These are phyloP conservation scores for Climacium dendroides DNA, from an alignment of 225 moss, liverwort and hornwort species.

Conservation along the genomic window DNA sequence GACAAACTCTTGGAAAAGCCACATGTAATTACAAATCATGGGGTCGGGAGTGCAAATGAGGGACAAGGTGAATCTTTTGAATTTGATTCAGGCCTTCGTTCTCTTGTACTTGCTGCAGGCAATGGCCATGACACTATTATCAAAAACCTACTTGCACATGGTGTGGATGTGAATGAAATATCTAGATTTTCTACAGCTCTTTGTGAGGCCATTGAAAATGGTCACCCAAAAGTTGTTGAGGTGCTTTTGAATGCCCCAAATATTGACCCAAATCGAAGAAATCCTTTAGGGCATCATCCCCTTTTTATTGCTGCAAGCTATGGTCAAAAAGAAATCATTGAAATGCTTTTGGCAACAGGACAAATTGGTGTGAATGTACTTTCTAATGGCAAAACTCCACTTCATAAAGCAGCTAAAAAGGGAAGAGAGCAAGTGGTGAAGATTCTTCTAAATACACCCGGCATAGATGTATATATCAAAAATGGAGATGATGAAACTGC, in stretches of 20 bases:
- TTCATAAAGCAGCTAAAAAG: not conserved
- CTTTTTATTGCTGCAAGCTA: not conserved
- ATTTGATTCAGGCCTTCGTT: fast-evolving
- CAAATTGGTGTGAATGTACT: not conserved
- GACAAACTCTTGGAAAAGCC: not conserved
- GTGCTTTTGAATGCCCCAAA: not conserved
- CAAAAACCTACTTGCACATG: not conserved
- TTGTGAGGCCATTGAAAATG: fast-evolving
- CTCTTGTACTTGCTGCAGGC: not conserved
- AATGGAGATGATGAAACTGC: fast-evolving
- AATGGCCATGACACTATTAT: not conserved
- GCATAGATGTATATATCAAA: not conserved
- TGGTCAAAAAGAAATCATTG: not conserved
- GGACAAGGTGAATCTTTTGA: fast-evolving
- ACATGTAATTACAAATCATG: fast-evolving
- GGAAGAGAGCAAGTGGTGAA: not conserved
- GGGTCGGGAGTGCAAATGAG: fast-evolving
- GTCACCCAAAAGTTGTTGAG: not conserved
- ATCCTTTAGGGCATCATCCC: fast-evolving
- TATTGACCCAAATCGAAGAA: not conserved
- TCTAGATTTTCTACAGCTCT: not conserved
- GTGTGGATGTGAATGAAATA: not conserved
- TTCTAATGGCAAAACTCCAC: not conserved
- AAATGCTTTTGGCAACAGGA: not conserved
- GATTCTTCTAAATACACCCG: not conserved